Evolutionary conservation across 2,329 filamentous ascomycete species (phyloP), one percentile per base, ranked within the genome.

Genomic region (Elsinoe batatas): DNA sequence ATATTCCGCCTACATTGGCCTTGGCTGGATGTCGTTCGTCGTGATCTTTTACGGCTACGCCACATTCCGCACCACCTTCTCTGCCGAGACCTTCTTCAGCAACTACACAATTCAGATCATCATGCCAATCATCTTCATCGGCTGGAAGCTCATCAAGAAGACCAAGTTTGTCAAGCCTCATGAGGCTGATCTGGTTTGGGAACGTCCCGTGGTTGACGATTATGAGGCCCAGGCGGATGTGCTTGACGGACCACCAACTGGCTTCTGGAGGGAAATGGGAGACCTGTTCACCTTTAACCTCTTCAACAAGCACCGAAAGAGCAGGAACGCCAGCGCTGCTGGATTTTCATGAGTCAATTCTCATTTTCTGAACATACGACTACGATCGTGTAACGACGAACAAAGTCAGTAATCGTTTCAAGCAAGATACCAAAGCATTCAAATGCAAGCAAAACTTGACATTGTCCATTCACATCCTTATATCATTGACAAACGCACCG

Each of bases 91-190:
- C 33, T 71, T 72, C 61, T 72, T 69, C 64, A 61, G 72, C 12
- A 77, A 77, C 67, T 81, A 79, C 67, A 60, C 57, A 2, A 63
- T 64, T 60, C 59, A 62, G 47, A 43, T 61, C 30, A 61, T 62
- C 55, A 61, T 64, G 54, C 58, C 60, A 6, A 53, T 59, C 3
- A 57, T 63, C 5, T 63, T 62, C 59, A 32, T 64, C n/a, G 56
- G 61, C 57, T 86, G 82, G 81, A 87, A 87, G 69, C 3, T 85
- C 0, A 17, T 81, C 64, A 79, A 83, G 70, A 73, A 72, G 57
- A 85, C 82, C 1, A 75, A 74, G 58, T 71, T 79, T 54, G 71
- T 82, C 18, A 69, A 69, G 2, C 71, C 82, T 0, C 64, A 72
- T 4, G 77, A 85, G 64, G 74, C 76, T 2, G 81, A 84, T 62